A percentile compares a stretch with the other conserved stretches of the same genome.
Conservation (phyloP, 805 yeast genomes). For the Huiozyma naganishii region DNA sequence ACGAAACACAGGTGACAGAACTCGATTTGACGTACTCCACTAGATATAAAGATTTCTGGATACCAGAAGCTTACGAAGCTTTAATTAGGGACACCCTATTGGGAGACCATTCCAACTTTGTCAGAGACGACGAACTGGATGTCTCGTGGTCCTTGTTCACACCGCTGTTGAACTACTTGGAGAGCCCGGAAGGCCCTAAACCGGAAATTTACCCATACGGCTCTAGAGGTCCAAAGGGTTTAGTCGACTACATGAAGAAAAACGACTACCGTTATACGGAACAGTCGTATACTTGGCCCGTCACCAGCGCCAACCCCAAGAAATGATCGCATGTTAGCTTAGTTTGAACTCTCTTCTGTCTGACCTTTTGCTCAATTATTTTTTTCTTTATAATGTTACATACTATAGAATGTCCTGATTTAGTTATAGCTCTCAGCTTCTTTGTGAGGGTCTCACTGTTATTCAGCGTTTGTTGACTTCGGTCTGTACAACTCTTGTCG, state of each 20-base stretch:
- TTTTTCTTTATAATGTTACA: neutral
- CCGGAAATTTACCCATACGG: slow-evolving; percentile 76
- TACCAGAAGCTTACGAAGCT: slow-evolving; percentile 96
- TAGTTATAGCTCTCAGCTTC: neutral
- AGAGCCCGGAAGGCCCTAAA: slow-evolving; percentile 55
- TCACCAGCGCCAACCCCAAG: slow-evolving; percentile 38
- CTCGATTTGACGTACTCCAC: slow-evolving; percentile 76
- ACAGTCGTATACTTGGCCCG: slow-evolving; percentile 80
- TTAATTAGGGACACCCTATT: slow-evolving; percentile 79
- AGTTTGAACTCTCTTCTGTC: neutral
- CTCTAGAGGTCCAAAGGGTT: slow-evolving; percentile 70
- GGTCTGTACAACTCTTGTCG: slow-evolving; percentile 15
- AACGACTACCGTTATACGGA: slow-evolving; percentile 62
- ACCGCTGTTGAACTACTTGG: slow-evolving; percentile 77
- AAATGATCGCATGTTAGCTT: neutral
- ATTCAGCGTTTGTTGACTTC: slow-evolving; percentile 1
- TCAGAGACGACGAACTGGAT: slow-evolving; percentile 93
- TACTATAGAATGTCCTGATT: neutral
- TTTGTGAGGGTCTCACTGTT: too few species aligned
- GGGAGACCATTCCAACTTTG: slow-evolving; percentile 95
- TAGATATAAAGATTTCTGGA: slow-evolving; percentile 80
- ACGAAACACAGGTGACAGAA: slow-evolving; percentile 77
- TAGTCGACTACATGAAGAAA: slow-evolving; percentile 47
- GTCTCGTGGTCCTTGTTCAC: slow-evolving; percentile 89
- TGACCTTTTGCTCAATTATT: neutral